Evolutionary conservation across 2,329 filamentous ascomycete species (phyloP), one percentile per base, ranked within the genome.

Genomic region (Diaporthe sp.): DNA sequence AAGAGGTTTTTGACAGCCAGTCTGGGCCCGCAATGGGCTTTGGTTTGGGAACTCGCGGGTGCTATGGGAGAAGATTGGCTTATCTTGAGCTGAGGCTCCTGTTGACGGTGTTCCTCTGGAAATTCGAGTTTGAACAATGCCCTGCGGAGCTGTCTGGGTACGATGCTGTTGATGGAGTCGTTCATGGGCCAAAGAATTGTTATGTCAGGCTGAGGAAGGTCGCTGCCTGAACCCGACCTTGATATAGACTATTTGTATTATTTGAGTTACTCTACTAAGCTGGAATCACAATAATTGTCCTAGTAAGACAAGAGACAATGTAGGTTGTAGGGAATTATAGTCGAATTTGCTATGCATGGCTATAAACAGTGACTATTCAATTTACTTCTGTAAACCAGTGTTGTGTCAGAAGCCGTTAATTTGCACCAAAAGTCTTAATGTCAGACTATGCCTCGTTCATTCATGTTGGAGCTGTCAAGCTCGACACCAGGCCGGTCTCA

Each of bases 51-150:
- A 71, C 75, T 1, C 67, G 82, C 37, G 78, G 76, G 2, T 83
- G 82, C 49, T 83, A 79, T 37, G 82, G 81, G 6, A 77, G 79
- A 37, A 77, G 77, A 68, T 42, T 83, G 72, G 81, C 81, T 10
- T 80, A 81, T 51, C 28, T 83, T 8, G 80, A 84, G 77, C n/a
- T 84, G 75, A 78, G 78, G 34, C 75, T 82, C 2, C 44, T 80
- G 17, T 13, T 80, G 0, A 75, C 76, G 7, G 61, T 83, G 17
- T 57, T 82, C 20, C 55, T 82, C n/a, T 82, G 81, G 81, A 79
- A 76, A n/a, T 82, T 81, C 53, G 78, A 81, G 60, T 63, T 82
- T 34, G 28, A 73, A 67, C 82, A 49, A 81, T 83, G 9, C 83
- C 80, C 39, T 9, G 31, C 44, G 34, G 53, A 73, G 49, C 68